Percentiles rank a stretch among this genome's conserved stretches.
Conservation (phyloP, 139 green algal genomes). For the Tetraselmis chui region DNA sequence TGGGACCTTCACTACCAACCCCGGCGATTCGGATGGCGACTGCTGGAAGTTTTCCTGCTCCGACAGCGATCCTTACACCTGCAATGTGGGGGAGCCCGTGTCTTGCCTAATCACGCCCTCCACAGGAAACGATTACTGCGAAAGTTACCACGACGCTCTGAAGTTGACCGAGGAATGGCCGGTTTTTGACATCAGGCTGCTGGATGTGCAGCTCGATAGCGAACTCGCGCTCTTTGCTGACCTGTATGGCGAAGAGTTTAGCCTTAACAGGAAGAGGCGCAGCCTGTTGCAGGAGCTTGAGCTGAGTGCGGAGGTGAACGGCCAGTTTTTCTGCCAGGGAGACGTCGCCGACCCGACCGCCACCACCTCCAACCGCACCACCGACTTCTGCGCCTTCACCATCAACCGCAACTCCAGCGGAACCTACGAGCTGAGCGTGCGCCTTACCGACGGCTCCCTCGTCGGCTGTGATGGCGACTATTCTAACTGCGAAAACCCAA, state of each 20-base stretch:
- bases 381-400: background rate
- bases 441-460: background rate
- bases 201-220: background rate
- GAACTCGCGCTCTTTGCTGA: background rate
- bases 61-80: background rate
- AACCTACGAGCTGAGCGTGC: background rate
- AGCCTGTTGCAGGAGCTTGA: background rate
- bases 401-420: background rate
- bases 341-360: background rate
- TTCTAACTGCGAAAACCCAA: background rate
- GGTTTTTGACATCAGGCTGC: background rate
- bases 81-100: background rate
- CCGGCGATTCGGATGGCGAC: background rate
- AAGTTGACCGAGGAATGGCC: background rate
- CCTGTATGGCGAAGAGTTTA: background rate
- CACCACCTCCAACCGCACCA: background rate
- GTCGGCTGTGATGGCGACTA: background rate
- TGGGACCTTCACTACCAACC: background rate
- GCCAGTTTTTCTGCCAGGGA: background rate
- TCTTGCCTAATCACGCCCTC: background rate
- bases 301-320: background rate
- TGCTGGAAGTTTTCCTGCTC: background rate
- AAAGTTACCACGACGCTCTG: background rate
- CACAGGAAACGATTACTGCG: background rate
- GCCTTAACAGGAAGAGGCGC: background rate